phyloP scores from a whole-genome alignment of 2,329 filamentous ascomycete species.

The Pleurostoma richardsiae region DNA sequence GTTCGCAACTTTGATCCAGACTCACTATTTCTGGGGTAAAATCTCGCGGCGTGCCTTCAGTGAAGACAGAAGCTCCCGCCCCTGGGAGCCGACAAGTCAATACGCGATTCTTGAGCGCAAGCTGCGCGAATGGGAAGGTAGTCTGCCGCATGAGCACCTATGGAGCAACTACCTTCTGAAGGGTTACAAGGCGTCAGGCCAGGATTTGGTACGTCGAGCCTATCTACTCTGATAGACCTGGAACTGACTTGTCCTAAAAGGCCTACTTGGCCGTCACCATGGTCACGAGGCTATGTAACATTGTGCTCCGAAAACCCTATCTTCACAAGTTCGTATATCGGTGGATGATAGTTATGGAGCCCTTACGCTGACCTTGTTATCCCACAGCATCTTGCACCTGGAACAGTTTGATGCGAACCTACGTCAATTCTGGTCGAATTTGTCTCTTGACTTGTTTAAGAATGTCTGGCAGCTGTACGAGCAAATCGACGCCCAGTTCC shows the following conservation, averaged over 20 bases:
- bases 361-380: background rate
- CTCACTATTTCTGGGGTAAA: conserved; percentile 48
- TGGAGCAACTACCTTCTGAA: conserved; percentile 38
- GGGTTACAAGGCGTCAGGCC: conserved; percentile 39
- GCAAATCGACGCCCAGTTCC: conserved; percentile 47
- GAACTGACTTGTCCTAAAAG: conserved; percentile 18
- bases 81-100: conserved; percentile 43
- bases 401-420: conserved; percentile 29
- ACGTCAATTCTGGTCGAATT: conserved; percentile 33
- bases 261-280: conserved; percentile 52
- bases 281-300: conserved; percentile 50
- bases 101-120: conserved; percentile 37
- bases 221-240: background rate
- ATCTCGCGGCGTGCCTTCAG: conserved; percentile 43
- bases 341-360: no score
- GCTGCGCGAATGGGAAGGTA: conserved; percentile 42
- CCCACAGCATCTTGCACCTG: conserved; percentile 34
- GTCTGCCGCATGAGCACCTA: conserved; percentile 39
- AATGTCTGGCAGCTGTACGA: conserved; percentile 43
- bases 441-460: conserved; percentile 41
- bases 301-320: conserved; percentile 50
- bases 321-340: conserved; percentile 36
- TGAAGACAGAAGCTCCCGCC: conserved; percentile 34
- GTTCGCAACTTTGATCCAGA: conserved; percentile 51
- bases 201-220: conserved; percentile 38